phyloP scores from a whole-genome alignment of 495 filamentous ascomycete genomes.

The Viridothelium virens region DNA sequence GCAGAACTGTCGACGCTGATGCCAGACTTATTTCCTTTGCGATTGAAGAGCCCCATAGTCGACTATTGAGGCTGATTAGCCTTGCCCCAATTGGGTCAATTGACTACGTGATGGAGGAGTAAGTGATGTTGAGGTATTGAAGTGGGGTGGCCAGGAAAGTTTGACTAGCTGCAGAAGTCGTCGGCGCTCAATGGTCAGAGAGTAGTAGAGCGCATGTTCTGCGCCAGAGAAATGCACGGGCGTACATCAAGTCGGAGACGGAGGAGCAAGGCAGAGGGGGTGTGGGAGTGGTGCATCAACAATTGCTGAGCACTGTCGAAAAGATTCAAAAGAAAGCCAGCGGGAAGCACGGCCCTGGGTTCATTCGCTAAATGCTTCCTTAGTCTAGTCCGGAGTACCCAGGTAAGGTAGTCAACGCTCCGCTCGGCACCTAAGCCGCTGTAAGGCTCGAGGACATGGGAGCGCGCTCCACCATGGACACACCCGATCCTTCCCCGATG shows the following conservation, averaged over 20 bases:
- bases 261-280: neutral
- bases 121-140: neutral
- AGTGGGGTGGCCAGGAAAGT: neutral
- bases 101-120: neutral
- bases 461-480: too few species aligned
- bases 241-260: neutral
- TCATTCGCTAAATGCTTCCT: neutral
- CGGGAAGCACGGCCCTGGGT: conserved; percentile 1
- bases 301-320: neutral
- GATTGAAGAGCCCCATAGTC: conserved; percentile 57
- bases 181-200: neutral
- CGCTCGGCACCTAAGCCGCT: conserved; percentile 7
- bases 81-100: neutral
- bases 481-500: neutral
- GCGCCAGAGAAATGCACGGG: neutral
- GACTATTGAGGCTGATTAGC: neutral
- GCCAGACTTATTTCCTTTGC: conserved; percentile 50
- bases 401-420: neutral
- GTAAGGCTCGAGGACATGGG: neutral
- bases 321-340: neutral
- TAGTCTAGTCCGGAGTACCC: too few species aligned
- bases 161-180: neutral
- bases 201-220: neutral
- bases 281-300: neutral
- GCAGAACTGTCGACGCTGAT: conserved; percentile 44